Evolutionary conservation across 2,329 filamentous ascomycete genomes (phyloP), one percentile per base, ranked within the genome.

Genomic region (Ophiostoma tasmaniense): DNA sequence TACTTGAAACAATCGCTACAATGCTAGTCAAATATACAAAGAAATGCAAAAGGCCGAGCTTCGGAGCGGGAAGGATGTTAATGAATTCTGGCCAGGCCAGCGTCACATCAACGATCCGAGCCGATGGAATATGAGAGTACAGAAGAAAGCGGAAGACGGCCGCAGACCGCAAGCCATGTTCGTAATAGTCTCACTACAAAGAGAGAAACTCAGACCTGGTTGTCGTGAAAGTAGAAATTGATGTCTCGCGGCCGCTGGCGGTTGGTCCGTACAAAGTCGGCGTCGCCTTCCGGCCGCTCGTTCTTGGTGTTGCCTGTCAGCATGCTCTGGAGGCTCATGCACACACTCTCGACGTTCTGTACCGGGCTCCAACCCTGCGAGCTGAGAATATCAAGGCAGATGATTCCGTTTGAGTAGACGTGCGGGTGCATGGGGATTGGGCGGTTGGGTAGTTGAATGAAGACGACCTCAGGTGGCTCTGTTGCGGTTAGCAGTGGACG

Each of bases 281-380:
- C 91, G 76, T 99, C 93, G 3, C 94, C 95, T 0, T 90, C 90
- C 0, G 95, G 95, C 42, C 95, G 85, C 80, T 98, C 93, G 75
- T 94, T 90, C 80, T 93, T 94, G 13, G 87, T 90, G 78, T 99
- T 99, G 71, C 94, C 93, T 1, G 95, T 97, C 76, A 99, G 80
- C 95, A 99, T 99, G 81, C 92, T 97, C 80, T 99, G 95, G 68
- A 99, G 86, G 78, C 92, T 96, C 87, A 99, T 95, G 81, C 93
- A 97, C 33, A 99, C 89, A 75, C 91, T 96, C 81, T 98, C 94
- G 10, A 97, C 95, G 70, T 94, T 97, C 77, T 99, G 95, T 0
- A 99, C 94, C 0, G 95, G 95, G 65, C 90, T 95, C 95, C 95
- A 99, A 69, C 95, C 95, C 72, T 92, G 89, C 11, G 86, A 83